Conservation (phyloP, 768 basidiomycete species). For the Tricholomella constricta region DNA sequence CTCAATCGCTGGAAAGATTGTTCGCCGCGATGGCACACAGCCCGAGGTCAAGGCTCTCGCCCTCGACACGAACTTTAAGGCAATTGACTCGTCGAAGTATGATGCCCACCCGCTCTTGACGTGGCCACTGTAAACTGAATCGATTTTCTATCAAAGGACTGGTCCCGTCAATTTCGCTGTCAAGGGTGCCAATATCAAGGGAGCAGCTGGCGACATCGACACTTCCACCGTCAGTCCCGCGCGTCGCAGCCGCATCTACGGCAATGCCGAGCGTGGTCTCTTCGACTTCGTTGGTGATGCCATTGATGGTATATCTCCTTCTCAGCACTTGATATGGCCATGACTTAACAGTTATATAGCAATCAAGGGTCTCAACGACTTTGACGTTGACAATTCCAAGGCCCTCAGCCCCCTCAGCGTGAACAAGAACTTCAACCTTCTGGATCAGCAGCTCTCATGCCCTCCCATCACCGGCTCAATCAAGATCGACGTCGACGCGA, state of each 20-base stretch:
- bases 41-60: conserved; percentile 41
- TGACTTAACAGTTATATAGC: conserved; percentile 4
- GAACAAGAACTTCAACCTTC: conserved; percentile 30
- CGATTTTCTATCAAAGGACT: conserved; percentile 12
- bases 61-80: conserved; percentile 41
- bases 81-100: conserved; percentile 28
- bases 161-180: conserved; percentile 36
- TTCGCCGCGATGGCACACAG: conserved; percentile 33
- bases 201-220: conserved; percentile 27
- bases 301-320: conserved; percentile 19
- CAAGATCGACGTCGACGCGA: conserved; percentile 21
- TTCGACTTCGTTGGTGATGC: conserved; percentile 29
- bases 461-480: conserved; percentile 19
- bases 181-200: conserved; percentile 32
- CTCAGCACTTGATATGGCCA: neutral
- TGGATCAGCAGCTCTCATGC: conserved; percentile 26
- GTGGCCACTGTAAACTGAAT: neutral
- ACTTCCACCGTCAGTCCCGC: conserved; percentile 28
- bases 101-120: neutral
- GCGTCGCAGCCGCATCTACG: conserved; percentile 31
- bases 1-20: conserved; percentile 26
- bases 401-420: conserved; percentile 33
- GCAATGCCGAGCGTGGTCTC: conserved; percentile 26
- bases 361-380: conserved; percentile 28
- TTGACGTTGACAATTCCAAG: conserved; percentile 32